Conservation (phyloP, 176 grass and related monocot genomes). For the Aegilops bicornis region DNA sequence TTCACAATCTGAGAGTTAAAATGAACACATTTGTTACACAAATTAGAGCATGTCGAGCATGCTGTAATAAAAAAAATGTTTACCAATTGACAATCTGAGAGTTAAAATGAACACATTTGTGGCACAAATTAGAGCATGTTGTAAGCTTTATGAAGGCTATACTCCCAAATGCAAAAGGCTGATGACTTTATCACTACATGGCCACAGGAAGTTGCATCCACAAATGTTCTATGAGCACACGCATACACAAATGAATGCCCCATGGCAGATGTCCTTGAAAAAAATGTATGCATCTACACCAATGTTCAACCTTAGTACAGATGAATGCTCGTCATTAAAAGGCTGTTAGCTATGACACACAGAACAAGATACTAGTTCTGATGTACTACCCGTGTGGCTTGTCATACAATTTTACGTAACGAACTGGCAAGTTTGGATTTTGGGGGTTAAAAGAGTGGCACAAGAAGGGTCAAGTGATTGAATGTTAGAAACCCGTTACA, state of each 20-base stretch:
- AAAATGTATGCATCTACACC: background rate
- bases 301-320: background rate
- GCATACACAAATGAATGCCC: background rate
- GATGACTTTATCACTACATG: background rate
- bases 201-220: background rate
- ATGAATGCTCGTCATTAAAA: constrained; percentile 7
- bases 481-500: background rate
- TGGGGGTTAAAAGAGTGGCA: background rate
- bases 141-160: background rate
- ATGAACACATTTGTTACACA: background rate
- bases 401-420: background rate
- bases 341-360: background rate
- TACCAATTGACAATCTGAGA: background rate
- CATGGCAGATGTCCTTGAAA: background rate
- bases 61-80: background rate
- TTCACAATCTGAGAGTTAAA: background rate
- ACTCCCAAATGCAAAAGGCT: background rate
- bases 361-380: background rate
- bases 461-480: background rate
- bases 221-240: background rate
- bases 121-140: background rate
- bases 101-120: background rate
- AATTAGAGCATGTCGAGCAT: background rate
- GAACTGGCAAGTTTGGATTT: background rate
- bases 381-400: background rate